phyloP scores from a whole-genome alignment of 1,284 basidiomycete genomes.

The Lentinula novae-zelandiae region DNA sequence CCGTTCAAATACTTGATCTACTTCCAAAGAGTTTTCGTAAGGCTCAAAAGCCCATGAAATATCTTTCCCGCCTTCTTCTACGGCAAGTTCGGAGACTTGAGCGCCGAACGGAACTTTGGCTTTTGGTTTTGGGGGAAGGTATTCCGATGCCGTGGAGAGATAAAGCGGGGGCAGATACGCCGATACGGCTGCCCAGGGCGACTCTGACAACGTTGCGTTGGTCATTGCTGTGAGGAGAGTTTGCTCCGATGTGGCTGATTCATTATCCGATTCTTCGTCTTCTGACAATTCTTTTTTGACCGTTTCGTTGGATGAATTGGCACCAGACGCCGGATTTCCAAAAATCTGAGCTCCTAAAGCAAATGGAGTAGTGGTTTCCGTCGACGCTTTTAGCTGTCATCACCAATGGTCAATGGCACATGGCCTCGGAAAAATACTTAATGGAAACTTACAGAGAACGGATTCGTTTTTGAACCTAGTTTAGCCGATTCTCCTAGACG shows the following conservation, averaged over 20 bases:
- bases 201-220: conserved; percentile 50
- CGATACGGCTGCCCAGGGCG: conserved; percentile 60
- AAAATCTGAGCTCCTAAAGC: conserved; percentile 65
- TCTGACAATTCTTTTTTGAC: conserved; percentile 15
- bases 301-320: conserved; percentile 3
- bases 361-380: conserved; percentile 32
- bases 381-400: conserved; percentile 23
- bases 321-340: conserved; percentile 28
- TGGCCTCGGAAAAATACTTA: background rate
- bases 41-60: conserved; percentile 61
- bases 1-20: conserved; percentile 77
- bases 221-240: conserved; percentile 59
- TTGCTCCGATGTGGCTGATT: conserved; percentile 24
- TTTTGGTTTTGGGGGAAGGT: conserved; percentile 55
- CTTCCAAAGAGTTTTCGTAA: conserved; percentile 73
- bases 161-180: conserved; percentile 60
- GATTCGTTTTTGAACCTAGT: conserved; percentile 44
- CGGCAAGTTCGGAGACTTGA: conserved; percentile 36
- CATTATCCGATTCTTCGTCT: conserved; percentile 32
- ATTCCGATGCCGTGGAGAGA: conserved; percentile 68
- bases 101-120: conserved; percentile 38
- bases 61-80: conserved; percentile 35
- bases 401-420: background rate
- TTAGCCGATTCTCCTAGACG: conserved; percentile 28
- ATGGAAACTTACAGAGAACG: conserved; percentile 57